Base-by-base conservation (phyloP, 495 filamentous ascomycete genomes). In the Cenococcum geophilum region DNA sequence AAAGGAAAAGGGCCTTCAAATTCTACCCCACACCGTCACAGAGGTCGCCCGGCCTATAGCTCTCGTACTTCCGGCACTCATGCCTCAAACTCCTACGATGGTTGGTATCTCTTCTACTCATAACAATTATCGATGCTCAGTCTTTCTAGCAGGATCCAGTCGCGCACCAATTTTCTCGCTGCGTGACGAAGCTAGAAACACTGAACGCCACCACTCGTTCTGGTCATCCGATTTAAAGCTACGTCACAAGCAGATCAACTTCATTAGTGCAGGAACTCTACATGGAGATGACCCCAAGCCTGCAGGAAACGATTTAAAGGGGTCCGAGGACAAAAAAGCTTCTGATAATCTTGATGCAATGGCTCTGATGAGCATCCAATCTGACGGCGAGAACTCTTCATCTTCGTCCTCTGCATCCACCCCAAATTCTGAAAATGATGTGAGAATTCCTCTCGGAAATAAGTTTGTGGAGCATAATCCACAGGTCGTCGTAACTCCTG, bases 131-230 rank as follows among this genome's bases (percentile, higher is more conserved):
- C 14, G 4, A 18, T 45, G 11, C 40, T 45, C 40, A 45, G 11
- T 16, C 11, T 4, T 45, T 10, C 37, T 14, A 40, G n/a, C 23
- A 59, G 57, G 43, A 50, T 36, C 55, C 23, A 45, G 48, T 75
- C 72, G 22, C 76, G 59, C 21, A 73, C 20, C 25, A 32, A 75
- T 37, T 75, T 82, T 88, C 61, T 84, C 86, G 0, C 79, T 95
- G 75, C 77, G 79, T 54, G 85, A 93, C 57, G 90, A 90, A 74
- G 91, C 88, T 60, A 83, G 82, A 51, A 87, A 90, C 64, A 92
- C 89, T 20, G 82, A 83, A 71, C 79, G 76, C 4, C 83, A 87
- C 55, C 76, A 76, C 42, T 70, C 75, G 3, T 65, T 59, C 74
- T 77, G 65, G 62, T 63, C 64, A 20, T 61, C 72, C 9, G 68